A percentile compares a stretch with the other conserved stretches of the same genome.
These are phyloP conservation scores for Jaapia argillacea DNA, from an alignment of 768 basidiomycete species.

Conservation along the genomic window DNA sequence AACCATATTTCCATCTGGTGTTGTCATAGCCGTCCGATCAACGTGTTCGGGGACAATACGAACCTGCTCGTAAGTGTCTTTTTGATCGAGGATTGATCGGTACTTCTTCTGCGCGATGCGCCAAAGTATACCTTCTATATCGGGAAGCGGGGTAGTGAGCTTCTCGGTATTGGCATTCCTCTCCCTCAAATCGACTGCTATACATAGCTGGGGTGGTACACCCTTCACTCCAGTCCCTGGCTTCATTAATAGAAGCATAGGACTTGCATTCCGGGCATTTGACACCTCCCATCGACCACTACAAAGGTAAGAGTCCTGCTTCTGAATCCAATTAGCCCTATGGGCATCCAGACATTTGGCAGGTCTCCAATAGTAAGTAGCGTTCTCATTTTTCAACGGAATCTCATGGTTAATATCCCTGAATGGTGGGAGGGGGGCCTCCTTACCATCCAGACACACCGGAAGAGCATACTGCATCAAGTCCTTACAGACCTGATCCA, in stretches of 20 bases:
- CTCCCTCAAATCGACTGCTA: constrained; percentile 8
- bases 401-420: constrained; percentile 13
- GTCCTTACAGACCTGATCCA: constrained; percentile 10
- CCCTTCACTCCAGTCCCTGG: constrained; percentile 2
- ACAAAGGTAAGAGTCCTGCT: constrained; percentile 12
- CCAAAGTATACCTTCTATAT: constrained; percentile 14
- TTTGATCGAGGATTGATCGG: constrained; percentile 15
- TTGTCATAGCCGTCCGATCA: constrained; percentile 13
- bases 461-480: constrained; percentile 10
- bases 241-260: constrained; percentile 8
- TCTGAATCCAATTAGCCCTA: constrained; percentile 10
- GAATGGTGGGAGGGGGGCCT: constrained; percentile 9
- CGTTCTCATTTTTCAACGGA: constrained; percentile 10
- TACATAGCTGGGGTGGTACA: constrained; percentile 5
- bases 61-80: constrained; percentile 21
- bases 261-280: constrained; percentile 11
- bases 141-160: constrained; percentile 15
- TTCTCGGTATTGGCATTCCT: constrained; percentile 16
- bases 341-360: constrained; percentile 13
- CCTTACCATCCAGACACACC: constrained; percentile 8
- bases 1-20: constrained; percentile 29
- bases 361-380: constrained; percentile 10
- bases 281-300: constrained; percentile 11
- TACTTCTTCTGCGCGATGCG: constrained; percentile 7
- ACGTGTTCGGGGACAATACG: constrained; percentile 14